Evolutionary conservation across 257 asterid genomes (phyloP), one percentile per base, ranked within the genome.

Genomic region (Nicotiana paniculata): DNA sequence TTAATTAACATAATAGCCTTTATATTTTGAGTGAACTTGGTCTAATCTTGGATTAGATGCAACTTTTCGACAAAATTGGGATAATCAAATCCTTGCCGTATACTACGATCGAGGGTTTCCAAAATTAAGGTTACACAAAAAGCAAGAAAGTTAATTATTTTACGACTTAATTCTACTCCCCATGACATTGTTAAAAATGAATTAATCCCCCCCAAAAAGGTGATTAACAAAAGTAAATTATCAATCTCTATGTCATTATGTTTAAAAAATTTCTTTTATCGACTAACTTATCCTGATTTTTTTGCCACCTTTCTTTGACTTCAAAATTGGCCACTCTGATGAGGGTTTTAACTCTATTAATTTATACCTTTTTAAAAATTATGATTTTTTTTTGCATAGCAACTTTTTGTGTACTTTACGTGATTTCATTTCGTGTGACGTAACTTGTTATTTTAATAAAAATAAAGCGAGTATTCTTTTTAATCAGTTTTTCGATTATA

Each of bases 41-140:
- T 86, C 86, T 75, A 81, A 58, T 66, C 84, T 85, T 83, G 88
- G 61, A 85, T 74, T 80, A 76, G 63, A 79, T 83, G 69, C 33
- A 37, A 83, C 79, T 62, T 70, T 64, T 82, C 61, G 78, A 79
- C 84, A 80, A 58, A 74, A 80, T 69, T 68, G 83, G 86, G 90
- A 79, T 80, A 83, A 77, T 82, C 82, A 85, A 87, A 85, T 82
- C 83, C 84, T 24, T 24, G 7, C 67, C 35, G 82, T 86, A 21
- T 79, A 37, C 64, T 70, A 63, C 84, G 82, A 83, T 77, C 83
- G 57, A 59, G 80, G 74, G 74, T 35, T 66, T 83, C 78, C 68
- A 54, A 30, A 83, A 77, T 84, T 85, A 66, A 85, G 59, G n/a
- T 80, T 11, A 32, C 82, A 54, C 67, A 74, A 53, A n/a, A 58